A percentile compares a stretch with the other conserved stretches of the same genome.
Evolutionary conservation across 495 filamentous ascomycete species (phyloP).

Genomic region (Xylona heveae): DNA sequence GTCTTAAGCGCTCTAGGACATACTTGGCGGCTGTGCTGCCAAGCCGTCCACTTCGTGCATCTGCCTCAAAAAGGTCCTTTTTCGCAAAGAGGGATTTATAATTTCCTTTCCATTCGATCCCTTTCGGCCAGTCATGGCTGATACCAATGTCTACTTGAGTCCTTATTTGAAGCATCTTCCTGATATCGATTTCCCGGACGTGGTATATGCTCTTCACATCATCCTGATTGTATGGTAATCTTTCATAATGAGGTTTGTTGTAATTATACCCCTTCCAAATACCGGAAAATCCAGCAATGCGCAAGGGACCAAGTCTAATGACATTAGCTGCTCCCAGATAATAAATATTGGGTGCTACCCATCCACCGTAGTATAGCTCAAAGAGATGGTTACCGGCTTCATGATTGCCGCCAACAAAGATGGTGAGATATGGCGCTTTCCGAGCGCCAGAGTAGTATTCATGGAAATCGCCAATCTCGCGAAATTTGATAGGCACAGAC

Average conservation of each 20-base stretch:
- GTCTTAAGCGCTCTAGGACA: constrained; percentile 60
- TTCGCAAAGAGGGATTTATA: constrained; percentile 32
- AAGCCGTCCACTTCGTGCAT: constrained; percentile 49
- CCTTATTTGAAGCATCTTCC: constrained; percentile 68
- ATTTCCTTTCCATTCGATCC: constrained; percentile 57
- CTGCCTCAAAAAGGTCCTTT: constrained; percentile 52
- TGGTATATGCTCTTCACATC: constrained; percentile 72
- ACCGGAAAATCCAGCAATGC: constrained; percentile 78
- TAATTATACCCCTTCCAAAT: constrained; percentile 87
- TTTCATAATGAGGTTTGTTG: constrained; percentile 56
- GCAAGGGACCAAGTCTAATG: constrained; percentile 55
- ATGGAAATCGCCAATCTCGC: constrained; percentile 69
- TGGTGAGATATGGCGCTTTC: constrained; percentile 64
- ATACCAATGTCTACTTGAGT: constrained; percentile 75
- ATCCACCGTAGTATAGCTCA: constrained; percentile 90
- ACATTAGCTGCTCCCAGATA: constrained; percentile 87
- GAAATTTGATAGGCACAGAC: constrained; percentile 69
- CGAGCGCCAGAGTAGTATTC: constrained; percentile 70
- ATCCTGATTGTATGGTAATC: constrained; percentile 56
- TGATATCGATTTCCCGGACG: constrained; percentile 69
- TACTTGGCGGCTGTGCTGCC: constrained; percentile 59
- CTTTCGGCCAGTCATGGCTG: constrained; percentile 87
- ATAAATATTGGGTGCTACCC: constrained; percentile 93
- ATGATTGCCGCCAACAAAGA: constrained; percentile 90
- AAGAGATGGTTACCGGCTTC: constrained; percentile 72